A percentile compares a stretch with the other conserved stretches of the same genome.
phyloP scores from a whole-genome alignment of 257 asterid species.

The Solanum medicagineum region DNA sequence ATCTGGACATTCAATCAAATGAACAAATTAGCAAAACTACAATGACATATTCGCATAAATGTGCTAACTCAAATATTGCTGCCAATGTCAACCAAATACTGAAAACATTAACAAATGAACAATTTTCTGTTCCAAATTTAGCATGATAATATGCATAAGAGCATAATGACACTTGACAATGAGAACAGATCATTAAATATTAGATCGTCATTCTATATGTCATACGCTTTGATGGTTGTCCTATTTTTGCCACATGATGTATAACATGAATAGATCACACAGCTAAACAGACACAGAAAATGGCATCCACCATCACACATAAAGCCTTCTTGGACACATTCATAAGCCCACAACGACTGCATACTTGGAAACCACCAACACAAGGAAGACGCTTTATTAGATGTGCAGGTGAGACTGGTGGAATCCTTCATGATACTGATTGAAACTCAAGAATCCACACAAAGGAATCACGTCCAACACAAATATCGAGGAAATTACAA shows the following conservation, averaged over 20 bases:
- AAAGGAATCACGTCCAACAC: not conserved
- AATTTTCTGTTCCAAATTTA: not conserved
- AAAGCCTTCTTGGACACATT: not conserved
- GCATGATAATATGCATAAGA: not conserved
- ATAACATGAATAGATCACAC: not conserved
- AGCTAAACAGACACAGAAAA: not conserved
- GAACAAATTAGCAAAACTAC: not conserved
- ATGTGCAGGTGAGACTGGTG: not conserved
- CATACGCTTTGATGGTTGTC: not conserved
- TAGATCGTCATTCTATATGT: not conserved
- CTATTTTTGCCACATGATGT: not conserved
- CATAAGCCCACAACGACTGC: not conserved
- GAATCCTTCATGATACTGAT: not conserved
- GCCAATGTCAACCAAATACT: not conserved
- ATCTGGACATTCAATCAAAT: constrained; percentile 25
- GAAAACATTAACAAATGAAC: not conserved
- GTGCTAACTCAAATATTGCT: not conserved
- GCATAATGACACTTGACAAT: not conserved
- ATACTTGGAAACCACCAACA: not conserved
- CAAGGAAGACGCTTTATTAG: not conserved
- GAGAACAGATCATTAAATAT: not conserved
- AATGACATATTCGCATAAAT: not conserved
- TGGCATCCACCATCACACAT: not conserved
- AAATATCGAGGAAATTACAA: not conserved
- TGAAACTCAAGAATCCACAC: not conserved